phyloP scores from a whole-genome alignment of 202 grass and related monocot genomes.

The Setaria italica region DNA sequence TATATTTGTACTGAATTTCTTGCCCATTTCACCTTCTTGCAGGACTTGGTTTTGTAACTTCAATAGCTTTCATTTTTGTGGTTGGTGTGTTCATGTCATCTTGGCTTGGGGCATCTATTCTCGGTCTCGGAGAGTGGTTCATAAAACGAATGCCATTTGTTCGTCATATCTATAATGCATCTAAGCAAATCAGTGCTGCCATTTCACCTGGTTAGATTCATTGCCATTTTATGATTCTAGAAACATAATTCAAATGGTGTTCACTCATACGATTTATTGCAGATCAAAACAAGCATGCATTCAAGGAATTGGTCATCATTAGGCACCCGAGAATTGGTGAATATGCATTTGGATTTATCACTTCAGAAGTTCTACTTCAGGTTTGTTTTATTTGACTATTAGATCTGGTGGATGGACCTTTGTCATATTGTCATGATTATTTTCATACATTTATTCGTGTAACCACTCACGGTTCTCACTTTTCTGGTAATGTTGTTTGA shows the following conservation, averaged over 20 bases:
- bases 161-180: slow-evolving; percentile 87
- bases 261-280: slow-evolving; percentile 37
- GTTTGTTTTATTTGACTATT: slow-evolving; percentile 42
- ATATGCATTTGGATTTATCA: slow-evolving; percentile 96
- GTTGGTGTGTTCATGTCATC: slow-evolving; percentile 93
- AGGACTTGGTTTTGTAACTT: slow-evolving; percentile 92
- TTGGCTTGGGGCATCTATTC: slow-evolving; percentile 79
- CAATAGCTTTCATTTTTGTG: slow-evolving; percentile 83
- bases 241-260: slow-evolving; percentile 26
- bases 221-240: slow-evolving; percentile 28
- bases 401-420: background rate
- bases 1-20: slow-evolving; percentile 15
- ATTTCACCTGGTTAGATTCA: slow-evolving; percentile 81
- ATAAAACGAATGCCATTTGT: slow-evolving; percentile 90
- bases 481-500: slow-evolving; percentile 24
- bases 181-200: slow-evolving; percentile 90
- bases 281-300: slow-evolving; percentile 94
- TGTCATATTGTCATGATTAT: slow-evolving; percentile 17
- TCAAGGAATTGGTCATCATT: slow-evolving; percentile 90
- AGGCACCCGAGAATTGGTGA: slow-evolving; percentile 86
- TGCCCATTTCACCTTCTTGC: slow-evolving; percentile 18
- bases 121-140: slow-evolving; percentile 83
- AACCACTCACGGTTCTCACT: slow-evolving; percentile 1
- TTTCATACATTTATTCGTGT: slow-evolving; percentile 7
- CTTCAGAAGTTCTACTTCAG: slow-evolving; percentile 84